These are phyloP conservation scores for Balakata baccata DNA, from an alignment of 345 rosid species.

Conservation along the genomic window DNA sequence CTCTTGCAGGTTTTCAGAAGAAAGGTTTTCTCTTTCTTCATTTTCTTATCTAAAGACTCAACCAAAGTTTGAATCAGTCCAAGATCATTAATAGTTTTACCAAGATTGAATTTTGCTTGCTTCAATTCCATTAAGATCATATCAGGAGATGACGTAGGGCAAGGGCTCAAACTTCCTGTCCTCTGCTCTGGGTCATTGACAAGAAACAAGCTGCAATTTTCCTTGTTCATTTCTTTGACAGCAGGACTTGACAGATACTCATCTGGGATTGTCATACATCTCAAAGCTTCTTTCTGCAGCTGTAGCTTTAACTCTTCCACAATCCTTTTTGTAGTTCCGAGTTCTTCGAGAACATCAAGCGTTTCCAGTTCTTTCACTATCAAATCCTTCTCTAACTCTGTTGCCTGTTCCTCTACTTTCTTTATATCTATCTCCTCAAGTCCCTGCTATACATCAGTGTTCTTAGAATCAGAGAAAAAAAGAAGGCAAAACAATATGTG, in stretches of 20 bases:
- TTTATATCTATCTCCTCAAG: slow-evolving; percentile 69
- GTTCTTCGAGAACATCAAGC: slow-evolving; percentile 88
- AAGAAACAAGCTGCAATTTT: slow-evolving; percentile 27
- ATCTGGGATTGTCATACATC: slow-evolving; percentile 49
- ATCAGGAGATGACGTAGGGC: slow-evolving; percentile 64
- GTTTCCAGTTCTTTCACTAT: slow-evolving; percentile 90
- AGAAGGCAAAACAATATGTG: not conserved
- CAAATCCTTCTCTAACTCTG: slow-evolving; percentile 84
- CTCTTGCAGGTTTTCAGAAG: slow-evolving; percentile 62
- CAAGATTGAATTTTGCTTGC: slow-evolving; percentile 83
- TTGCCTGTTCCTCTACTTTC: slow-evolving; percentile 86
- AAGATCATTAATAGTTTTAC: slow-evolving; percentile 80
- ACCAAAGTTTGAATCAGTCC: slow-evolving; percentile 77
- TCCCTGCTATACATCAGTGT: slow-evolving; percentile 33
- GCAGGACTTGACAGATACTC: slow-evolving; percentile 38
- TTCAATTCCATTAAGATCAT: slow-evolving; percentile 73
- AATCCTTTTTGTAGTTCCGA: slow-evolving; percentile 73
- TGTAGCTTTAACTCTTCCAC: slow-evolving; percentile 87
- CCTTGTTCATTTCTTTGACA: slow-evolving; percentile 62
- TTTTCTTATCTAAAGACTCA: slow-evolving; percentile 67
- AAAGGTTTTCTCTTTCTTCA: slow-evolving; percentile 66
- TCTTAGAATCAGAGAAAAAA: not conserved
- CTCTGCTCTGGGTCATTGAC: slow-evolving; percentile 27
- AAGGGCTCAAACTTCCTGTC: slow-evolving; percentile 37
- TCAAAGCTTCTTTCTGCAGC: slow-evolving; percentile 71